These are phyloP conservation scores for Pseudogymnoascus sp. DNA, from an alignment of 2,329 filamentous ascomycete genomes.

Conservation along the genomic window DNA sequence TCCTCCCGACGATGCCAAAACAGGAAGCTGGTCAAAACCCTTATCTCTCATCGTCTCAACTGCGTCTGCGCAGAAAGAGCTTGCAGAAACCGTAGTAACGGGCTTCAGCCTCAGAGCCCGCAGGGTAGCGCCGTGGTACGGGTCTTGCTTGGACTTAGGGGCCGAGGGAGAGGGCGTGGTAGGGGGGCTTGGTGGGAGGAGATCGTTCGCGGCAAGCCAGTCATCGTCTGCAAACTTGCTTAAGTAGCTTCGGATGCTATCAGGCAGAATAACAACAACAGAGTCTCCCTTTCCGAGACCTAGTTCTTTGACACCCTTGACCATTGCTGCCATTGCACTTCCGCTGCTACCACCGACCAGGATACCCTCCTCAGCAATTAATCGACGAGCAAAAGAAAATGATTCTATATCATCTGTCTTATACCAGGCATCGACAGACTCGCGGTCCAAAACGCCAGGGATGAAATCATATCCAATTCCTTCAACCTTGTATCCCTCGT, in stretches of 20 bases:
- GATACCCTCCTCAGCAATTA: conserved; percentile 91
- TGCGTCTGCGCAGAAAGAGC: conserved; percentile 70
- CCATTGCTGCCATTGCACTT: conserved; percentile 76
- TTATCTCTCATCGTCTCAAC: conserved; percentile 98
- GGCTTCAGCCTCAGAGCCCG: conserved; percentile 82
- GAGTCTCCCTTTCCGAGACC: conserved; percentile 75
- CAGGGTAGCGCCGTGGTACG: conserved; percentile 72
- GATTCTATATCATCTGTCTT: conserved; percentile 93
- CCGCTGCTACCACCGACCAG: conserved; percentile 91
- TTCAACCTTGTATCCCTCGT: conserved; percentile 93
- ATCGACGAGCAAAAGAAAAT: conserved; percentile 77
- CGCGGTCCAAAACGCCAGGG: conserved; percentile 79
- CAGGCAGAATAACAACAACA: conserved; percentile 83
- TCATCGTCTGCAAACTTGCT: conserved; percentile 99
- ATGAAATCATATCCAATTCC: conserved; percentile 99
- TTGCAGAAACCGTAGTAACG: conserved; percentile 71
- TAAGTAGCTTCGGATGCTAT: conserved; percentile 94
- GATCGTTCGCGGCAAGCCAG: conserved; percentile 94
- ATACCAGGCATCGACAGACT: conserved; percentile 86
- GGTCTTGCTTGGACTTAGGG: conserved; percentile 44
- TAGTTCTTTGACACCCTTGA: conserved; percentile 68
- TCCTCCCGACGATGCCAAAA: conserved; percentile 60
- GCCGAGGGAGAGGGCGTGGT: conserved; percentile 32
- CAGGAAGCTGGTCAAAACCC: conserved; percentile 94
- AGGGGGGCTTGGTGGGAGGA: conserved; percentile 57